Base-by-base conservation (phyloP, 169 alveolate genomes). In the Eimeria falciformis region DNA sequence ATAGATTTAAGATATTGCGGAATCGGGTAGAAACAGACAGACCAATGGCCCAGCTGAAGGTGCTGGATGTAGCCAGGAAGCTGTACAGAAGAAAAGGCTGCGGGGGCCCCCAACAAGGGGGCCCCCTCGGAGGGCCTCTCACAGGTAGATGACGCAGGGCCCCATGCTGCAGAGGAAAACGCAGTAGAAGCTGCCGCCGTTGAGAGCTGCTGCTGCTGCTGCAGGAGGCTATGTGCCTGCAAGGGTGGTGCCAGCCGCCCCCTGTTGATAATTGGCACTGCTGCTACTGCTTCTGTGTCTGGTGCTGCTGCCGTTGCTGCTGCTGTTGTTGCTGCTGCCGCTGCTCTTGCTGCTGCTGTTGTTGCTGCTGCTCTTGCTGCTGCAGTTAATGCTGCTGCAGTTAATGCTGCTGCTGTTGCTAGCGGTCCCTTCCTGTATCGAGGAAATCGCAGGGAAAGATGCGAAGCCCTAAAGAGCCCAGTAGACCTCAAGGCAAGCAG, bases 1-100 rank as follows among this genome's bases (percentile, higher is more conserved):
- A 77, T 47, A 23, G 50, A 77, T 12, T 77, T 77, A 45, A 77
- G 69, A 47, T 77, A 77, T 56, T 77, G 86, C 33, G 86, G 69
- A 21, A 77, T 27, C 4, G 86, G 86, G 23, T 77, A 77, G 23
- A 77, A 77, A 47, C 23, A 77, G 0, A 77, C 25, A 47, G 68
- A 46, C 86, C 86, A 77, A n/a, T 7, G 43, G 68, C 86, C 69
- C 46, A 77, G 66, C 4, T 23, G 3, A 12, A 77, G 69, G 25
- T 27, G 86, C 29, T 47, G 86, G 43, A 77, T 23, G 45, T 77
- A 77, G 65, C 14, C 33, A 45, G 18, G 17, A 5, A 40, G 56
- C 40, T 50, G 62, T 50, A n/a, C 7, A 73, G 25, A 43, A 2
- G 56, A 3, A 25, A 5, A 23, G 14, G 83, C n/a, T 33, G 85